phyloP scores from a whole-genome alignment of 2,329 filamentous ascomycete species.

The Mycocentrospora acerina region DNA sequence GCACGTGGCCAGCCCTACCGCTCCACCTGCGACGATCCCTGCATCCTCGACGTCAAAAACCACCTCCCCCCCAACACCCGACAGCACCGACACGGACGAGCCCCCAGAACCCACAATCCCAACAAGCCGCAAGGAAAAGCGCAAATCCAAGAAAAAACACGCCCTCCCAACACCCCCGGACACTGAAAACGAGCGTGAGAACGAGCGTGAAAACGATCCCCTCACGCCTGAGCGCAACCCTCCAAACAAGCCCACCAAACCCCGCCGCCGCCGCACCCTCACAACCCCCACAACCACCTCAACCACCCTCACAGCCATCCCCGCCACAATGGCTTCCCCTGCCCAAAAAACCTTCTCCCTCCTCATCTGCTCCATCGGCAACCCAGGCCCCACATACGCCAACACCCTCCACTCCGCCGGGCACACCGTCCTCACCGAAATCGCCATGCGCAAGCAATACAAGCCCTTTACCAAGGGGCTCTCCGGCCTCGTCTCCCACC shows the following conservation, averaged over 20 bases:
- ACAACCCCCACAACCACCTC: background rate
- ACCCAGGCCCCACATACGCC: slow-evolving; percentile 67
- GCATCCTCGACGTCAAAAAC: slow-evolving; percentile 6
- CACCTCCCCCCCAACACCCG: slow-evolving; percentile 2
- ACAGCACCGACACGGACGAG: slow-evolving; percentile 6
- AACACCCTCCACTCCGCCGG: slow-evolving; percentile 85
- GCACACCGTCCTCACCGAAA: slow-evolving; percentile 67
- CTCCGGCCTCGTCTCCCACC: slow-evolving; percentile 31
- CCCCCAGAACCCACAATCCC: slow-evolving; percentile 3
- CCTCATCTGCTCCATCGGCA: slow-evolving; percentile 85
- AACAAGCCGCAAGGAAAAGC: slow-evolving; percentile 28
- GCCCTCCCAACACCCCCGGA: slow-evolving; percentile 17
- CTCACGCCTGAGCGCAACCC: slow-evolving; percentile 7
- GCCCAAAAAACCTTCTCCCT: slow-evolving; percentile 49
- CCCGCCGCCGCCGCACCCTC: slow-evolving; percentile 1
- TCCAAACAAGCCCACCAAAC: slow-evolving; percentile 17
- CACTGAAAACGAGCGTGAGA: slow-evolving; percentile 18
- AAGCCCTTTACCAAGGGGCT: slow-evolving; percentile 32
- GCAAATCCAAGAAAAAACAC: slow-evolving; percentile 17
- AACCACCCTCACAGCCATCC: slow-evolving; percentile 2
- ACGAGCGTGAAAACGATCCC: too few relatives aligned
- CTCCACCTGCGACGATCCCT: slow-evolving; percentile 18
- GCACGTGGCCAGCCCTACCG: slow-evolving; percentile 32
- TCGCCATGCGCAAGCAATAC: slow-evolving; percentile 27
- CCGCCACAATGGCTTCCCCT: slow-evolving; percentile 23